Percentiles rank a stretch among this genome's conserved stretches.
phyloP scores from a whole-genome alignment of 495 filamentous ascomycete genomes.

The Staphylotrichum tortipilum region DNA sequence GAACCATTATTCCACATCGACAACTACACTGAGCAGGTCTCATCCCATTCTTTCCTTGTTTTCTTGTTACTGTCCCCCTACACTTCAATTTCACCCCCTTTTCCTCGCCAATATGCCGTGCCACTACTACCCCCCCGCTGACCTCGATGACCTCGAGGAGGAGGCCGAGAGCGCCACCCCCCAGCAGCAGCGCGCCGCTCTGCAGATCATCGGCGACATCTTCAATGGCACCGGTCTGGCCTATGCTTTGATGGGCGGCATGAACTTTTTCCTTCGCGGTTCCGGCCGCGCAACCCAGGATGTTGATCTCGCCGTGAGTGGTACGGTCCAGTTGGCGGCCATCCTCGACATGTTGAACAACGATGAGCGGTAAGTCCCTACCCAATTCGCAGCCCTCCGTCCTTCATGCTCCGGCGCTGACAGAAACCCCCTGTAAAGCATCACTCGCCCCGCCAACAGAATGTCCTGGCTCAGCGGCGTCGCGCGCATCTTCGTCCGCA shows the following conservation, averaged over 20 bases:
- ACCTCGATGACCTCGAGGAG: constrained; percentile 7
- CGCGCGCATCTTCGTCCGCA: not conserved
- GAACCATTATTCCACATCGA: too few relatives aligned
- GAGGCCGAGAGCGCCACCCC: not conserved
- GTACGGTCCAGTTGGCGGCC: not conserved
- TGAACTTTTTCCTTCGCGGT: constrained; percentile 7
- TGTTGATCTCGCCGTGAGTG: not conserved
- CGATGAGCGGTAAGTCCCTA: not conserved
- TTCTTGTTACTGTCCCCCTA: too few relatives aligned
- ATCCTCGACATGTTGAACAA: not conserved
- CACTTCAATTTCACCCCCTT: too few relatives aligned
- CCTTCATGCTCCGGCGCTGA: not conserved
- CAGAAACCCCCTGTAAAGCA: not conserved
- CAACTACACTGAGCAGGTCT: too few relatives aligned
- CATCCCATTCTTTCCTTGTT: too few relatives aligned
- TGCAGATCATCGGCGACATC: not conserved
- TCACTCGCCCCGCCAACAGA: not conserved
- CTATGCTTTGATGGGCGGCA: constrained; percentile 4
- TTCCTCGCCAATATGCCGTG: too few relatives aligned
- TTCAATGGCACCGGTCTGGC: not conserved
- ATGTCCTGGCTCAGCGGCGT: constrained; percentile 7
- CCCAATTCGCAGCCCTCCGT: not conserved
- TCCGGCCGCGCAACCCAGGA: constrained; percentile 2
- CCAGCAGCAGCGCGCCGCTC: not conserved
- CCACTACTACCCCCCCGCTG: not conserved